phyloP scores from a whole-genome alignment of 2,329 filamentous ascomycete species.

The Ophiostoma novo-ulmi region DNA sequence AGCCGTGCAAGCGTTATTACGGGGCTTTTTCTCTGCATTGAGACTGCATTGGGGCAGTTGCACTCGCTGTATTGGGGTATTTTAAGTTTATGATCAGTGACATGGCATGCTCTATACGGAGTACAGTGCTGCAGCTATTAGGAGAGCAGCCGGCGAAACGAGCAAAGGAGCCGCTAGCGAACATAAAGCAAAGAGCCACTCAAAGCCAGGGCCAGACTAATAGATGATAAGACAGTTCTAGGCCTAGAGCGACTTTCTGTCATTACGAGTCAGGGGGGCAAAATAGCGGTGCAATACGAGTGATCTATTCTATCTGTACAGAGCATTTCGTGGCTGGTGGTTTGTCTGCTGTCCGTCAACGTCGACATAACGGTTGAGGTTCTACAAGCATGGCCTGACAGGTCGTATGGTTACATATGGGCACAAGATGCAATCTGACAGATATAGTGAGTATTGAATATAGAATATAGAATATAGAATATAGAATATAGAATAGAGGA shows the following conservation, averaged over 20 bases:
- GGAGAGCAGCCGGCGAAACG: not conserved
- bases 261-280: constrained; percentile 11
- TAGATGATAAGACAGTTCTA: not conserved
- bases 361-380: not conserved
- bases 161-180: constrained; percentile 21
- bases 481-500: no score
- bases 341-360: not conserved
- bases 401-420: not conserved
- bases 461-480: no score
- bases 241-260: constrained; percentile 19
- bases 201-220: constrained; percentile 6
- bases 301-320: not conserved
- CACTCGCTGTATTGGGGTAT: not conserved
- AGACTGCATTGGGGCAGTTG: not conserved
- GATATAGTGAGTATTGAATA: not conserved
- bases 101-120: not conserved
- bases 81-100: constrained; percentile 4
- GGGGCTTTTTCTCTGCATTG: constrained; percentile 6
- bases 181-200: not conserved
- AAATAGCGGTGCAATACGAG: constrained; percentile 8
- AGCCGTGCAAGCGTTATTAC: constrained; percentile 13
- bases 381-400: not conserved
- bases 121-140: constrained; percentile 9
- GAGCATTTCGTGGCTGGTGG: no score
- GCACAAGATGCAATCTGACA: not conserved